phyloP scores from a whole-genome alignment of 257 asterid genomes.

The Eustoma russellianum region DNA sequence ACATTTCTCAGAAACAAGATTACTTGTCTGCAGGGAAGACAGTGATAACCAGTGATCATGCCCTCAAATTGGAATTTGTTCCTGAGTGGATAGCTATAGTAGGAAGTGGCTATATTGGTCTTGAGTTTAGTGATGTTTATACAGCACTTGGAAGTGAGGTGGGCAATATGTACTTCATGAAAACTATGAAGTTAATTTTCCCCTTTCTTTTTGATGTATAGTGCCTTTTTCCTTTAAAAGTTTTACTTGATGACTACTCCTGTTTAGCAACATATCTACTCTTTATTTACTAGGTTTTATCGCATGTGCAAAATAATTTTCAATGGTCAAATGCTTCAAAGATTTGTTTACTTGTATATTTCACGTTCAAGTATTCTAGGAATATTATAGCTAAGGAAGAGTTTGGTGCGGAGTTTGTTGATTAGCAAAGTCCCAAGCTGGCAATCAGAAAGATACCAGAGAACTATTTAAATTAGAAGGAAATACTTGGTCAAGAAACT shows the following conservation, averaged over 20 bases:
- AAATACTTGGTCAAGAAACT: too few species aligned
- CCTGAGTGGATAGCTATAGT: slow-evolving; percentile 96
- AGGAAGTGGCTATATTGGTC: slow-evolving; percentile 98
- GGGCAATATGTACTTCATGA: slow-evolving; percentile 2
- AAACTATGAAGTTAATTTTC: background rate
- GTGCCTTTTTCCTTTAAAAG: background rate
- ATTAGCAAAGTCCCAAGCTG: too few species aligned
- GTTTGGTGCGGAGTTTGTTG: too few species aligned
- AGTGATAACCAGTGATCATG: slow-evolving; percentile 92
- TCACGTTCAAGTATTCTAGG: too few species aligned
- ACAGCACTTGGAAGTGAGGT: slow-evolving; percentile 99
- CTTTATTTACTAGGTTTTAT: too few species aligned
- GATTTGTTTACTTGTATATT: too few species aligned
- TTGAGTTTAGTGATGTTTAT: slow-evolving; percentile 92
- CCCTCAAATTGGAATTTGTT: slow-evolving; percentile 80
- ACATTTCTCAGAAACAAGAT: background rate
- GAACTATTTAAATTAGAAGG: too few species aligned
- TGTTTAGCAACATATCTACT: background rate
- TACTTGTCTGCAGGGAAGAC: slow-evolving; percentile 59
- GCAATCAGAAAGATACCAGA: too few species aligned
- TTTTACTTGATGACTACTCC: background rate
- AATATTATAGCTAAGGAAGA: too few species aligned
- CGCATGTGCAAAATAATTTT: too few species aligned
- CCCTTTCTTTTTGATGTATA: background rate
- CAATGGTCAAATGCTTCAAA: too few species aligned